A percentile compares a stretch with the other conserved stretches of the same genome.
Conservation (phyloP, 768 basidiomycete species). For the Infundibulicybe gibba region DNA sequence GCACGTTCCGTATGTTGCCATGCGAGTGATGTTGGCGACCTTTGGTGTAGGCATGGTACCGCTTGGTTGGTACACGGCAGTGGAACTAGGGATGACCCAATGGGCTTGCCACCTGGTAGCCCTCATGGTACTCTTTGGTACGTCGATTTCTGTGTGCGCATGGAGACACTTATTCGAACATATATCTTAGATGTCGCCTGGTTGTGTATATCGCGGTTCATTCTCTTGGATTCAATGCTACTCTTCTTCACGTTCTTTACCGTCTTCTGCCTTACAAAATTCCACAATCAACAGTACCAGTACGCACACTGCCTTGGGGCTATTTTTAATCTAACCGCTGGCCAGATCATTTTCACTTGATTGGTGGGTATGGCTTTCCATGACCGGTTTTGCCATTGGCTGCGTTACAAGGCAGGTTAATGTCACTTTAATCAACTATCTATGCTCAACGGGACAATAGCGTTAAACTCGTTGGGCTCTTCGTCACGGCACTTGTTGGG, state of each 20-base stretch:
- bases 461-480: slow-evolving; percentile 95
- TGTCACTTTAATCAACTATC: neutral
- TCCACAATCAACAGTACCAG: slow-evolving; percentile 96
- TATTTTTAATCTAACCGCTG: slow-evolving; percentile 3
- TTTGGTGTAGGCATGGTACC: slow-evolving; percentile 97
- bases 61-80: slow-evolving; percentile 93
- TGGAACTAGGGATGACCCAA: slow-evolving; percentile 88
- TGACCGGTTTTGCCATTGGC: slow-evolving; percentile 94
- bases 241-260: slow-evolving; percentile 98
- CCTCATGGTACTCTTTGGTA: slow-evolving; percentile 90
- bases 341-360: slow-evolving; percentile 87
- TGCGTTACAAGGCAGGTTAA: slow-evolving; percentile 77
- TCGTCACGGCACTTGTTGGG: slow-evolving; percentile 92
- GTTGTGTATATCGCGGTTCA: slow-evolving; percentile 95
- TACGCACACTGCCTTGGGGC: slow-evolving; percentile 32
- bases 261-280: slow-evolving; percentile 91
- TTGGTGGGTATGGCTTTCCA: slow-evolving; percentile 95
- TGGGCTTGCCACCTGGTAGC: slow-evolving; percentile 91
- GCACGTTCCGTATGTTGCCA: slow-evolving; percentile 86
- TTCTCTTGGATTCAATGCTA: slow-evolving; percentile 98
- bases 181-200: slow-evolving; percentile 81
- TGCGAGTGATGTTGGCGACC: slow-evolving; percentile 91
- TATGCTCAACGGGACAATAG: slow-evolving; percentile 33
- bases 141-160: slow-evolving; percentile 17
- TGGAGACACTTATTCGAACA: neutral